phyloP scores from a whole-genome alignment of 805 yeast species.

The Cephaloascus fragrans region DNA sequence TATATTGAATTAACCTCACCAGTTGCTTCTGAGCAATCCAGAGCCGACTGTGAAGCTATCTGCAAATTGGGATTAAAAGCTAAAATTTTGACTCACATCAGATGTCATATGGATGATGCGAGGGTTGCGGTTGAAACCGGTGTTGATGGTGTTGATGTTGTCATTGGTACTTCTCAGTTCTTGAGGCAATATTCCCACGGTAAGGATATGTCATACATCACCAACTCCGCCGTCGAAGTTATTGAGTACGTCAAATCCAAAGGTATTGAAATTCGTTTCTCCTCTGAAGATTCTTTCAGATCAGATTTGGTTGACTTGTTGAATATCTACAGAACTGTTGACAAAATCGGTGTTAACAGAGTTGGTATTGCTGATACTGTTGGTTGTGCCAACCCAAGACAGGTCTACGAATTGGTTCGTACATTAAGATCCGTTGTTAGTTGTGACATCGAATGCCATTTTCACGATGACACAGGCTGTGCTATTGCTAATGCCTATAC shows the following conservation, averaged over 20 bases:
- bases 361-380: conserved; percentile 58
- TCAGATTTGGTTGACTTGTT: conserved; percentile 50
- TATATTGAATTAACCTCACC: conserved; percentile 54
- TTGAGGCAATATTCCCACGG: conserved; percentile 49
- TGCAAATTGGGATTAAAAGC: conserved; percentile 52
- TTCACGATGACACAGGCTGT: conserved; percentile 58
- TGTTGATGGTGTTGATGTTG: conserved; percentile 54
- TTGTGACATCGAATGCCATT: conserved; percentile 53
- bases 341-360: conserved; percentile 52
- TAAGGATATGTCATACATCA: conserved; percentile 51
- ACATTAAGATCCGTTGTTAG: conserved; percentile 46
- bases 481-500: conserved; percentile 57
- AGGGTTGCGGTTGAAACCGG: conserved; percentile 53
- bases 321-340: conserved; percentile 51
- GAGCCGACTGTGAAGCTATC: conserved; percentile 48
- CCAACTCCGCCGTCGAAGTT: conserved; percentile 47
- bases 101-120: conserved; percentile 57
- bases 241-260: conserved; percentile 52
- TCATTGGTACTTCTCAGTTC: conserved; percentile 50
- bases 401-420: conserved; percentile 49
- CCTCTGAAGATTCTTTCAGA: conserved; percentile 52
- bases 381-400: conserved; percentile 58
- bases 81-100: conserved; percentile 47
- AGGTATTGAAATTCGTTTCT: conserved; percentile 49
- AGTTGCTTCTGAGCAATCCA: conserved; percentile 48